phyloP scores from a whole-genome alignment of 257 asterid genomes.

The Solanum pimpinellifolium region DNA sequence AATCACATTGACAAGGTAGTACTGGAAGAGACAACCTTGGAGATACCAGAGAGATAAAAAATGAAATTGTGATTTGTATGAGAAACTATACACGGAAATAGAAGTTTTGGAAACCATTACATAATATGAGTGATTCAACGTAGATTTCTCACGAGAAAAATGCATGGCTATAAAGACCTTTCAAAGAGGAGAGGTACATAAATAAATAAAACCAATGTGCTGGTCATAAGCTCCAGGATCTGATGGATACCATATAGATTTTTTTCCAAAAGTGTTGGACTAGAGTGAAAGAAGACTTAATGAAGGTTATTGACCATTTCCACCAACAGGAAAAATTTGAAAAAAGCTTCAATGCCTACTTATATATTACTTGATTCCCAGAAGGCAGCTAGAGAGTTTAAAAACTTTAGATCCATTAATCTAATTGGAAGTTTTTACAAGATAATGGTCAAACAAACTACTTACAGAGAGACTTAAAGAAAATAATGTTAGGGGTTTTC shows the following conservation, averaged over 20 bases:
- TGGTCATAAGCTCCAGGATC: neutral
- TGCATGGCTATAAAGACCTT: neutral
- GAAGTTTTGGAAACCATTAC: neutral
- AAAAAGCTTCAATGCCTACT: neutral
- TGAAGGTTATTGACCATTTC: neutral
- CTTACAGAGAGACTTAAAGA: neutral
- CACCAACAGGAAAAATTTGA: neutral
- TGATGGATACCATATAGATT: neutral
- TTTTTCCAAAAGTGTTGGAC: neutral
- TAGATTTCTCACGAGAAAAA: neutral
- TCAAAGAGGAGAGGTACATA: neutral
- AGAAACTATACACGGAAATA: neutral
- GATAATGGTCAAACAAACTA: neutral
- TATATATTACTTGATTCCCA: neutral
- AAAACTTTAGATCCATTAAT: neutral
- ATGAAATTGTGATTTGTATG: neutral
- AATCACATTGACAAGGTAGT: neutral
- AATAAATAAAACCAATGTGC: neutral
- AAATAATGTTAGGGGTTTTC: neutral
- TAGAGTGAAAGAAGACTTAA: neutral
- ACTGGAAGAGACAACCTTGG: neutral
- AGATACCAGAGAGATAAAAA: neutral
- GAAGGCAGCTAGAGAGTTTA: neutral
- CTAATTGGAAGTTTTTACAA: neutral
- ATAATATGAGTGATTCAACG: neutral